Base-by-base conservation (phyloP, 1,284 basidiomycete genomes). In the Ganoderma multipileum region DNA sequence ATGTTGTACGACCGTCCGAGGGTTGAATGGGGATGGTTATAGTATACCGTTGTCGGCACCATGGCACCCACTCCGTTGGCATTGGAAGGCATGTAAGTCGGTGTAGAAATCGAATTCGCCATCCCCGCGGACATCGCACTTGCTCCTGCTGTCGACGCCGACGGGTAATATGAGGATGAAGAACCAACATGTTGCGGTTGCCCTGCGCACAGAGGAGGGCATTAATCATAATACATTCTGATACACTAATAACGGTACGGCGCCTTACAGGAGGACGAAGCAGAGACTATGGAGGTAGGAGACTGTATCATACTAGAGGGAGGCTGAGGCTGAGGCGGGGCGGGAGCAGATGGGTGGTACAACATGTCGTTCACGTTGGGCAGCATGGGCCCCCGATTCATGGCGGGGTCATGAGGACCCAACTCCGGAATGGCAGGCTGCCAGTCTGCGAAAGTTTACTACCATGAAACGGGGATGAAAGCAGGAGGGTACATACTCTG, bases 151-250 rank as follows among this genome's bases (percentile, higher is more conserved):
- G 68, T 55, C 63, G 69, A 68, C 23, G 70, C 61, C 36, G 70
- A 68, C 67, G 72, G 68, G 64, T 72, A 70, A 66, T 75, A 74
- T 61, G 73, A 73, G 14, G 65, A 65, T 57, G 66, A 52, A 68
- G 63, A 54, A 71, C 75, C 75, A 76, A 74, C 78, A 78, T 77
- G 76, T 77, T 73, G 60, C 36, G 36, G 58, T 39, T 66, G 73
- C 85, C 87, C 87, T 88, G 82, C 38, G 38, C 81, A 83, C 78
- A 84, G 84, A 81, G 81, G 82, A 85, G 82, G 84, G 83, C 81
- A 84, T 90, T 91, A 88, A 91, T 88, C 84, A 89, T 84, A 79
- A 79, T 85, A 86, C 86, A 87, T 87, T 81, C 85, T 83, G 87
- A 85, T 87, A 86, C 83, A 85, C 88, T 84, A 89, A 85, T 88